Conservation (phyloP, 805 yeast species). For the Maudiozyma bulderi region DNA sequence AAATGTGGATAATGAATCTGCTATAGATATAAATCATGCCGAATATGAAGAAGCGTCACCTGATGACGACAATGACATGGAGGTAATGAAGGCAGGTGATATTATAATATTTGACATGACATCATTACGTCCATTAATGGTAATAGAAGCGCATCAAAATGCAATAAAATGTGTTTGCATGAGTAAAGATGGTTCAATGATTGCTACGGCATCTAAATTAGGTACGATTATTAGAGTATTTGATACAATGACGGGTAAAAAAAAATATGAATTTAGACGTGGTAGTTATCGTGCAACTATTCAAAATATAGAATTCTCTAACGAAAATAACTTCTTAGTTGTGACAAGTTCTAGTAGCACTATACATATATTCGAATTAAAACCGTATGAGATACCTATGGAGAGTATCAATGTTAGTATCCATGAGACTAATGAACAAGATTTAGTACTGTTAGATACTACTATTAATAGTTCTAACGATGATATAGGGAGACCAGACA, state of each 20-base stretch:
- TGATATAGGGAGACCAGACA: too few species aligned
- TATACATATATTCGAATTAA: constrained; percentile 76
- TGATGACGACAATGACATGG: neutral
- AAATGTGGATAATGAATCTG: neutral
- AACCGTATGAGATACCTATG: neutral
- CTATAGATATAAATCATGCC: neutral
- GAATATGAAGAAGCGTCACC: neutral
- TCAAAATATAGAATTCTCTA: constrained; percentile 62
- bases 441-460: constrained; percentile 1
- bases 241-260: constrained; percentile 47
- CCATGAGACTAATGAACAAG: neutral
- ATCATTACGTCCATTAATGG: constrained; percentile 52
- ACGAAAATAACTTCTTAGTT: constrained; percentile 57
- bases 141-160: constrained; percentile 66
- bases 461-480: neutral
- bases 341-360: constrained; percentile 82
- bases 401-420: neutral
- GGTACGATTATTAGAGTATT: constrained; percentile 73
- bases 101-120: constrained; percentile 56
- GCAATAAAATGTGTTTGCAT: constrained; percentile 51
- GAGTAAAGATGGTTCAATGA: constrained; percentile 51
- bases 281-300: constrained; percentile 78
- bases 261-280: constrained; percentile 55
- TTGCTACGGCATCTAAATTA: constrained; percentile 68
- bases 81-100: constrained; percentile 36